phyloP scores from a whole-genome alignment of 371 early-diverging fungal genomes.

The Blakeslea trispora region DNA sequence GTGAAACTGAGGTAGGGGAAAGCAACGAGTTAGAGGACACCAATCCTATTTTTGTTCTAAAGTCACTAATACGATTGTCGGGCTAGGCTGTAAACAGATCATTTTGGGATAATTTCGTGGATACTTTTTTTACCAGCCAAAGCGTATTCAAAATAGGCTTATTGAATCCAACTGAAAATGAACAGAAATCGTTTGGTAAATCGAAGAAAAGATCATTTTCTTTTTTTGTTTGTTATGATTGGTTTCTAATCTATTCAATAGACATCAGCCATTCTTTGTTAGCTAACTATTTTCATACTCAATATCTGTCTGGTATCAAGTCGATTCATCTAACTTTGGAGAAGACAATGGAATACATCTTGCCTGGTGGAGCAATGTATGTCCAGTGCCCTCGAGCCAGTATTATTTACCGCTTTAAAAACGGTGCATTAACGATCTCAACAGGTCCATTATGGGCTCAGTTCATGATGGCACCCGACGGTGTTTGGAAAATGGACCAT shows the following conservation, averaged over 20 bases:
- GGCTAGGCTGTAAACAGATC: conserved; percentile 29
- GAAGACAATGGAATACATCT: conserved; percentile 45
- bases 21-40: too few species aligned
- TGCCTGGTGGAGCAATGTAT: conserved; percentile 35
- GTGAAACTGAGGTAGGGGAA: conserved; percentile 27
- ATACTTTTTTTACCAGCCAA: conserved; percentile 35
- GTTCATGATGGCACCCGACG: conserved; percentile 25
- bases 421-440: conserved; percentile 37
- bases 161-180: conserved; percentile 26
- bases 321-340: conserved; percentile 47
- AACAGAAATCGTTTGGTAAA: conserved; percentile 34
- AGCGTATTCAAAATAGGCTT: conserved; percentile 34
- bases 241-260: too few species aligned
- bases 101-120: conserved; percentile 41
- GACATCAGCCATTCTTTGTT: conserved; percentile 33
- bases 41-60: not conserved
- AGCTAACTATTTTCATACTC: conserved; percentile 42
- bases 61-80: not conserved
- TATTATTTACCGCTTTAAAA: conserved; percentile 36
- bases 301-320: conserved; percentile 38
- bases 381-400: conserved; percentile 47
- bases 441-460: conserved; percentile 38
- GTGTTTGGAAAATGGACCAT: conserved; percentile 37
- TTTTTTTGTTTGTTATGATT: not conserved
- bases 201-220: conserved; percentile 1